phyloP scores from a whole-genome alignment of 2,329 filamentous ascomycete species.

The Ophiostoma ulmi region DNA sequence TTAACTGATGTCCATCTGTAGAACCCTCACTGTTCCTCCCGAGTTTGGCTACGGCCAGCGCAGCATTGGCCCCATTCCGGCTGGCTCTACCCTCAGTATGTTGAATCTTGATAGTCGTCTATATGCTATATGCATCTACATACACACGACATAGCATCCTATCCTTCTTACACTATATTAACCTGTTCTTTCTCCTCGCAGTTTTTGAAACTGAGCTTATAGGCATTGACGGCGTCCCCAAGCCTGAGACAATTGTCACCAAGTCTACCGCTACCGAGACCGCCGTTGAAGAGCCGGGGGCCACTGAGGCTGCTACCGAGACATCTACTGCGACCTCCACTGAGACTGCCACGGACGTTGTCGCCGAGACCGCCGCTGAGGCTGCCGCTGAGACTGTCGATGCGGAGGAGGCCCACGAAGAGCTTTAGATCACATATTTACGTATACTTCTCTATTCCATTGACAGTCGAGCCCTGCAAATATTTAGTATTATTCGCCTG shows the following conservation, averaged over 20 bases:
- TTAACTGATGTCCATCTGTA: conserved; percentile 29
- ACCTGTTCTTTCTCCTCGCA: conserved; percentile 31
- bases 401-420: background rate
- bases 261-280: conserved; percentile 37
- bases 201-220: conserved; percentile 71
- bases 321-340: conserved; percentile 33
- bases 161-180: background rate
- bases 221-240: conserved; percentile 68
- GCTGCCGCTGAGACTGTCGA: conserved; percentile 38
- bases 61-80: conserved; percentile 75
- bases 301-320: conserved; percentile 41
- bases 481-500: background rate
- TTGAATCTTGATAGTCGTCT: conserved; percentile 16
- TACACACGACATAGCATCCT: background rate
- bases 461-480: background rate
- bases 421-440: background rate
- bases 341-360: conserved; percentile 39
- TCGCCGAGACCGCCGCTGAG: conserved; percentile 46
- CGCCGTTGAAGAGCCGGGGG: conserved; percentile 31
- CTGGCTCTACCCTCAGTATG: conserved; percentile 68
- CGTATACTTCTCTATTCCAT: background rate
- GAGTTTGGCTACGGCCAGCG: conserved; percentile 75
- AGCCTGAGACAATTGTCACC: conserved; percentile 44
- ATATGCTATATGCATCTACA: background rate
- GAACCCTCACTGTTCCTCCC: conserved; percentile 84